Percentiles rank a stretch among this genome's conserved stretches.
Evolutionary conservation across 148 eudicot genomes (phyloP).

Genomic region (Selenicereus undatus): DNA sequence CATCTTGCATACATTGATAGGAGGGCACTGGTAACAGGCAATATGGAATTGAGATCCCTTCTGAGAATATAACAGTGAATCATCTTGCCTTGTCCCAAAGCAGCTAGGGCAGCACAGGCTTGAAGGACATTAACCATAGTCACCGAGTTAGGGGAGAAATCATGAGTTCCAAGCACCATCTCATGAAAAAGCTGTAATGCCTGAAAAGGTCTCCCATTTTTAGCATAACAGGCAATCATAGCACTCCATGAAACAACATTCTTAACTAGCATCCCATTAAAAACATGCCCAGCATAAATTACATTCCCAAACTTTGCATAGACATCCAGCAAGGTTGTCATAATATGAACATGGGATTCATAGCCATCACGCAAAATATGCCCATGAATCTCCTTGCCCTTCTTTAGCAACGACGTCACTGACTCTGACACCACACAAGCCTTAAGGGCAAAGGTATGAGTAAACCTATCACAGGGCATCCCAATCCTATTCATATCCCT

Average conservation of each 20-base stretch:
- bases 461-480: constrained; percentile 70
- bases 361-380: constrained; percentile 72
- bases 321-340: constrained; percentile 92
- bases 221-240: constrained; percentile 83
- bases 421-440: constrained; percentile 80
- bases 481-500: constrained; percentile 58
- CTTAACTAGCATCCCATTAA: constrained; percentile 52
- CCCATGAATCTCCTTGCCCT: constrained; percentile 83
- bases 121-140: constrained; percentile 94
- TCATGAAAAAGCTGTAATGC: constrained; percentile 68
- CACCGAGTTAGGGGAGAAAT: constrained; percentile 67
- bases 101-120: constrained; percentile 82
- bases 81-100: constrained; percentile 70
- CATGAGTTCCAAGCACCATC: constrained; percentile 54
- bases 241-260: constrained; percentile 97
- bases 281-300: constrained; percentile 50
- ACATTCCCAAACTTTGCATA: constrained; percentile 77
- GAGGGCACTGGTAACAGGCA: constrained; percentile 79
- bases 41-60: constrained; percentile 61
- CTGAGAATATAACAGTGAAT: constrained; percentile 73
- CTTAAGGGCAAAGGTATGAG: constrained; percentile 75
- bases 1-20: constrained; percentile 81
- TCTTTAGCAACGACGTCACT: constrained; percentile 26
- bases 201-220: constrained; percentile 66
- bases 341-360: constrained; percentile 67